These are phyloP conservation scores for Citrus maxima DNA, from an alignment of 345 rosid genomes.

Conservation along the genomic window DNA sequence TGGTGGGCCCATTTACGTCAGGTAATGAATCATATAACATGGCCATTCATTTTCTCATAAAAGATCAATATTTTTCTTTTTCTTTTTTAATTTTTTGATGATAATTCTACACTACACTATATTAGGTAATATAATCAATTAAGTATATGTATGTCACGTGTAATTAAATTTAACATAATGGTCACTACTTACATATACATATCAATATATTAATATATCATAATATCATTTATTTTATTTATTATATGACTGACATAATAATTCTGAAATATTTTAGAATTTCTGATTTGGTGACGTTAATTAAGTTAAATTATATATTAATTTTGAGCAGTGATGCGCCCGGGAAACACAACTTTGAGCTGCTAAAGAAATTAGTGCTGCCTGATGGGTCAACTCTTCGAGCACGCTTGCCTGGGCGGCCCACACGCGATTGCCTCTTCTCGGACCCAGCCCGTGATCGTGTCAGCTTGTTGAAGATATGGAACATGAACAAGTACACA, in stretches of 20 bases:
- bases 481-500: conserved; percentile 98
- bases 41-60: background rate
- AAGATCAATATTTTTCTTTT: background rate
- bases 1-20: conserved; percentile 88
- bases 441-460: conserved; percentile 89
- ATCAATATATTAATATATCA: too few relatives aligned
- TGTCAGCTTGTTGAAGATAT: conserved; percentile 83
- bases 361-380: conserved; percentile 71
- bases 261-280: too few relatives aligned
- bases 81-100: too few relatives aligned
- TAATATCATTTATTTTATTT: too few relatives aligned
- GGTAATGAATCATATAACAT: conserved; percentile 31
- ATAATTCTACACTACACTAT: too few relatives aligned
- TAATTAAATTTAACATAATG: too few relatives aligned
- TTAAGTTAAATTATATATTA: too few relatives aligned
- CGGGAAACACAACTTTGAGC: conserved; percentile 79
- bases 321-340: conserved; percentile 75
- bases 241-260: rapidly evolving
- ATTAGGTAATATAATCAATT: too few relatives aligned
- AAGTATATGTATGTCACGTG: rapidly evolving
- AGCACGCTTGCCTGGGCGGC: conserved; percentile 83
- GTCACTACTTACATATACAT: too few relatives aligned
- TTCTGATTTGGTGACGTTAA: too few relatives aligned
- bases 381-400: conserved; percentile 93
- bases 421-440: conserved; percentile 83